Conservation (phyloP, 768 basidiomycete species). For the Phanerodontia chrysosporium region DNA sequence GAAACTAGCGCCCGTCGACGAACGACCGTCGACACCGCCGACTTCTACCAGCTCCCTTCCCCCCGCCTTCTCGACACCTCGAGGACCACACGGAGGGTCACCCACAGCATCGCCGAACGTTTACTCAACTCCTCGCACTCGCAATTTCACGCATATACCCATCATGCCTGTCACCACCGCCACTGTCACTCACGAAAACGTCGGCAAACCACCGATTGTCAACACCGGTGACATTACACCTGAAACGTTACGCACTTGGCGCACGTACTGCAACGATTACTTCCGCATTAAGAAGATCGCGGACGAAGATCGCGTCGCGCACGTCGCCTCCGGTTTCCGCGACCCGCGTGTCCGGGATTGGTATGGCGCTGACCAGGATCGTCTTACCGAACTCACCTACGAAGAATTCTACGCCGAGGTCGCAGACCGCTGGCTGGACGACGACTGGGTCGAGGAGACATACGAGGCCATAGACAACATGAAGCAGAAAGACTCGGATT, state of each 20-base stretch:
- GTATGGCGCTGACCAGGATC: background rate
- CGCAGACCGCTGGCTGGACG: background rate
- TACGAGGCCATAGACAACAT: background rate
- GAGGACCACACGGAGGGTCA: no score
- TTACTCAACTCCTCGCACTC: no score
- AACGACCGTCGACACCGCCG: no score
- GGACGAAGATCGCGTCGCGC: background rate
- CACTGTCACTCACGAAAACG: background rate
- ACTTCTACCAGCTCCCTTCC: no score
- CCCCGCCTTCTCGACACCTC: no score
- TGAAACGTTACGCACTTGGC: background rate
- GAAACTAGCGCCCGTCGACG: no score
- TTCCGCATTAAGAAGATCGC: background rate
- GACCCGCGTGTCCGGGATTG: background rate
- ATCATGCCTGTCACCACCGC: background rate
- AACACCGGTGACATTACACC: background rate
- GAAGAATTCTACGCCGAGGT: background rate
- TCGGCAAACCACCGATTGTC: background rate
- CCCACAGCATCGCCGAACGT: no score
- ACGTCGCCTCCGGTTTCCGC: background rate
- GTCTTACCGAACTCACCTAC: background rate
- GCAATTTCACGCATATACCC: no score
- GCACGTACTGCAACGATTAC: background rate
- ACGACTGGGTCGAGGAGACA: slow-evolving; percentile 1
- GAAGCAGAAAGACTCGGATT: background rate